Percentiles rank a stretch among this genome's conserved stretches.
phyloP scores from a whole-genome alignment of 768 basidiomycete species.

The Pholiota microspora region DNA sequence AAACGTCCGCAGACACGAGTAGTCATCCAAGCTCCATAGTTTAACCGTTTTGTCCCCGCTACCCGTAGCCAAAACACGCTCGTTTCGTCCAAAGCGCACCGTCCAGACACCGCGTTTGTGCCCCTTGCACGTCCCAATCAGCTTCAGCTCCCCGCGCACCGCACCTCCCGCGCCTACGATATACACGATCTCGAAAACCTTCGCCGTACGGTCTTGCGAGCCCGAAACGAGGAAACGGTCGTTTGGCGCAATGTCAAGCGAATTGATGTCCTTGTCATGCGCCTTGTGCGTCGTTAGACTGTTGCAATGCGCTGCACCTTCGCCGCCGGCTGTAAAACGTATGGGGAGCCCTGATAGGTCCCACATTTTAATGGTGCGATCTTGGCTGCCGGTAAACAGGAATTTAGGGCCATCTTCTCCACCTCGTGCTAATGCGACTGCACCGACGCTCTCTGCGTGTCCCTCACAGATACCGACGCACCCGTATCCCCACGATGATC shows the following conservation, averaged over 20 bases:
- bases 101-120: conserved; percentile 97
- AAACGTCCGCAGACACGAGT: conserved; percentile 93
- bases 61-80: conserved; percentile 86
- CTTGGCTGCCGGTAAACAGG: conserved; percentile 94
- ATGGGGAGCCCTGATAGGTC: conserved; percentile 61
- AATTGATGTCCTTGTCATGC: conserved; percentile 99
- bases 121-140: conserved; percentile 88
- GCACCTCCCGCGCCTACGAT: conserved; percentile 34
- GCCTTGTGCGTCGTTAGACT: conserved; percentile 86
- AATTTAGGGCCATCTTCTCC: conserved; percentile 47
- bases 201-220: conserved; percentile 94
- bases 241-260: conserved; percentile 89
- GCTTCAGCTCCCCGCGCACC: conserved; percentile 66
- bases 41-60: conserved; percentile 95
- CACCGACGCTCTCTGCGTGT: conserved; percentile 91
- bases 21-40: conserved; percentile 93
- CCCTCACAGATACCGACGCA: conserved; percentile 91
- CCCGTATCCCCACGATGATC: conserved; percentile 49
- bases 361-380: conserved; percentile 99
- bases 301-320: conserved; percentile 49
- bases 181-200: conserved; percentile 80
- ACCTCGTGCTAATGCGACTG: conserved; percentile 77
- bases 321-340: conserved; percentile 20
- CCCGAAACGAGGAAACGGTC: conserved; percentile 88
- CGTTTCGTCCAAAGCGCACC: conserved; percentile 82